phyloP scores from a whole-genome alignment of 2,329 filamentous ascomycete species.

The Arthrobotrys pseudoclavata region DNA sequence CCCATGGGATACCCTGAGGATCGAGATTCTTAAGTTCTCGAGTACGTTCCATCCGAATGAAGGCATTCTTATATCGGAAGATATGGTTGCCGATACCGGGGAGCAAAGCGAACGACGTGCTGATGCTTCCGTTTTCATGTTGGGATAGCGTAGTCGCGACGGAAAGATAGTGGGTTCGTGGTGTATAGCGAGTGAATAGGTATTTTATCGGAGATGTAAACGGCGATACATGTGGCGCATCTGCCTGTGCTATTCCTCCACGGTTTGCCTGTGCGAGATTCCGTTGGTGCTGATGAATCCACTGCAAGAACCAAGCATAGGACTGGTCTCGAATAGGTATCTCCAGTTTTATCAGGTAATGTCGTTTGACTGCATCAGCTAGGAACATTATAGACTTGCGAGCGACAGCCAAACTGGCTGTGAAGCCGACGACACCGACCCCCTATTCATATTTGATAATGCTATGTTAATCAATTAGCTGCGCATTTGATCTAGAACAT shows the following conservation, averaged over 20 bases:
- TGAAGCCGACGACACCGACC: slow-evolving; percentile 90
- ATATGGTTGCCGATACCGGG: slow-evolving; percentile 92
- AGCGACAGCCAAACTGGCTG: slow-evolving; percentile 82
- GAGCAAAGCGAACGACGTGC: slow-evolving; percentile 87
- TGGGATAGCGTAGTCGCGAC: slow-evolving; percentile 76
- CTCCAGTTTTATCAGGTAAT: slow-evolving; percentile 93
- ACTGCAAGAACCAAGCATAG: slow-evolving; percentile 93
- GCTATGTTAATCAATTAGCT: slow-evolving; percentile 55
- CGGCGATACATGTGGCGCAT: slow-evolving; percentile 70
- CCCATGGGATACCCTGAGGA: slow-evolving; percentile 88
- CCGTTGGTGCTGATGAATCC: slow-evolving; percentile 87
- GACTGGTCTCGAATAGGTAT: slow-evolving; percentile 94
- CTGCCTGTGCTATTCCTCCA: slow-evolving; percentile 63
- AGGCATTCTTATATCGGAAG: slow-evolving; percentile 86
- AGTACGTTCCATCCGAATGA: slow-evolving; percentile 87
- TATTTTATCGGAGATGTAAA: slow-evolving; percentile 71
- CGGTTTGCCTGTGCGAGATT: slow-evolving; percentile 67
- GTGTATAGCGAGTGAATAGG: slow-evolving; percentile 70
- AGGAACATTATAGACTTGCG: slow-evolving; percentile 81
- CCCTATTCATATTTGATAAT: slow-evolving; percentile 73
- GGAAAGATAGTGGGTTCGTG: slow-evolving; percentile 75
- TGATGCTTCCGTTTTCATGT: slow-evolving; percentile 76
- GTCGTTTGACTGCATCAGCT: slow-evolving; percentile 81
- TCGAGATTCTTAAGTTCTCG: slow-evolving; percentile 85
- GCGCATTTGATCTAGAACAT: slow-evolving; percentile 29